Percentiles rank a stretch among this genome's conserved stretches.
Evolutionary conservation across 176 grass and related monocot genomes (phyloP).

Genomic region (Alopecurus myosuroides): DNA sequence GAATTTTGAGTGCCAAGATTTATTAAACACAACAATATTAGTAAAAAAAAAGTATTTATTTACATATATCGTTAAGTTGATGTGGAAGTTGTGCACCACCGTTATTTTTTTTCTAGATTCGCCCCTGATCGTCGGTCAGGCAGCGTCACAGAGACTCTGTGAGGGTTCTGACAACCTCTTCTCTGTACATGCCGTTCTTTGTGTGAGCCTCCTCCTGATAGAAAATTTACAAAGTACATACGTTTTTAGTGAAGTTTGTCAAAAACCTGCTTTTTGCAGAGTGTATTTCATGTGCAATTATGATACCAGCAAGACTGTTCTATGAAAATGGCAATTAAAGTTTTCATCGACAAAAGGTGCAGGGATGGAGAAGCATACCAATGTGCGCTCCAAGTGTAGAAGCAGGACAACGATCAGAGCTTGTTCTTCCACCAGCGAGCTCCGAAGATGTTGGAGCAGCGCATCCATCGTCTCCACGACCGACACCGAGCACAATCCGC

Average conservation of each 20-base stretch:
- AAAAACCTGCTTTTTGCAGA: not conserved
- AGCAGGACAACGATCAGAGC: slow-evolving; percentile 37
- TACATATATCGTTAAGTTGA: no score
- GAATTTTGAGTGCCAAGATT: no score
- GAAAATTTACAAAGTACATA: not conserved
- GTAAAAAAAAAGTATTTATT: no score
- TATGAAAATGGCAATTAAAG: not conserved
- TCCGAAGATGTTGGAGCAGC: slow-evolving; percentile 35
- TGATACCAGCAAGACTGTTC: no score
- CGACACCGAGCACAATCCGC: slow-evolving; percentile 10
- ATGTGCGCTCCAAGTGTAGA: slow-evolving; percentile 28
- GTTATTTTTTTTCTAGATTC: no score
- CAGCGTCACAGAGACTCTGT: slow-evolving; percentile 29
- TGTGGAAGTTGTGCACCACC: no score
- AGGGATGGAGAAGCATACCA: slow-evolving; percentile 25
- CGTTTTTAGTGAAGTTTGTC: not conserved
- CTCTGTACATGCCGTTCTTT: slow-evolving; percentile 15
- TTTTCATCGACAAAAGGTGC: not conserved
- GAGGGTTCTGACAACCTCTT: slow-evolving; percentile 28
- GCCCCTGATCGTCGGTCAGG: slow-evolving; percentile 37
- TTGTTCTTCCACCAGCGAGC: slow-evolving; percentile 33
- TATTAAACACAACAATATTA: no score
- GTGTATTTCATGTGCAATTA: not conserved
- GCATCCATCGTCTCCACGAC: slow-evolving; percentile 27
- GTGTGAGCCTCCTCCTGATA: slow-evolving; percentile 15